phyloP scores from a whole-genome alignment of 2,329 filamentous ascomycete genomes.

The Talaromyces sp. region DNA sequence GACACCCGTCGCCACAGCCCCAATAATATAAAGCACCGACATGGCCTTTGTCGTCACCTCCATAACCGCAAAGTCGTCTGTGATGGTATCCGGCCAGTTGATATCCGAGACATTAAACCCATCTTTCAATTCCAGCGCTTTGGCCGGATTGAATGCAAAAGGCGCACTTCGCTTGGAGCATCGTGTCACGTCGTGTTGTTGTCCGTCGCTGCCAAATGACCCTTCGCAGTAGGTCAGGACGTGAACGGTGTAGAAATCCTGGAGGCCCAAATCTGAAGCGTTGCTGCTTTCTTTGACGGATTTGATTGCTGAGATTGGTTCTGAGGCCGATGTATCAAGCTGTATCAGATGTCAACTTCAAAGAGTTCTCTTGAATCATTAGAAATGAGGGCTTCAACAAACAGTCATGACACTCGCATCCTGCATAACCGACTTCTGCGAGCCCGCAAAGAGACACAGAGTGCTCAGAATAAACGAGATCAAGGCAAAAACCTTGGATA shows the following conservation, averaged over 20 bases:
- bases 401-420: conserved; percentile 54
- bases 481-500: conserved; percentile 48
- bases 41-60: conserved; percentile 46
- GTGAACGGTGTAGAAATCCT: conserved; percentile 59
- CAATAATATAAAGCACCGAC: conserved; percentile 57
- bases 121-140: conserved; percentile 45
- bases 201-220: conserved; percentile 33
- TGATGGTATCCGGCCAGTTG: conserved; percentile 52
- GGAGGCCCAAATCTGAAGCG: conserved; percentile 46
- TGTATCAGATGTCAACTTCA: conserved; percentile 15
- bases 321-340: conserved; percentile 55
- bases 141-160: conserved; percentile 53
- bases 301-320: conserved; percentile 29
- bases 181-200: conserved; percentile 34
- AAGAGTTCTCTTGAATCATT: conserved; percentile 5
- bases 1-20: conserved; percentile 48
- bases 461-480: conserved; percentile 54
- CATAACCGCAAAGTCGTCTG: conserved; percentile 49
- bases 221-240: conserved; percentile 56
- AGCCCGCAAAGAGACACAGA: conserved; percentile 57
- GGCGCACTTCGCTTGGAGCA: conserved; percentile 52
- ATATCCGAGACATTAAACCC: conserved; percentile 49
- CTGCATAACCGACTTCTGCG: conserved; percentile 52
- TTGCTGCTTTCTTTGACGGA: conserved; percentile 33
- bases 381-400: conserved; percentile 15